Evolutionary conservation across 441 rosid species (phyloP).

Genomic region (Erodium texanum): DNA sequence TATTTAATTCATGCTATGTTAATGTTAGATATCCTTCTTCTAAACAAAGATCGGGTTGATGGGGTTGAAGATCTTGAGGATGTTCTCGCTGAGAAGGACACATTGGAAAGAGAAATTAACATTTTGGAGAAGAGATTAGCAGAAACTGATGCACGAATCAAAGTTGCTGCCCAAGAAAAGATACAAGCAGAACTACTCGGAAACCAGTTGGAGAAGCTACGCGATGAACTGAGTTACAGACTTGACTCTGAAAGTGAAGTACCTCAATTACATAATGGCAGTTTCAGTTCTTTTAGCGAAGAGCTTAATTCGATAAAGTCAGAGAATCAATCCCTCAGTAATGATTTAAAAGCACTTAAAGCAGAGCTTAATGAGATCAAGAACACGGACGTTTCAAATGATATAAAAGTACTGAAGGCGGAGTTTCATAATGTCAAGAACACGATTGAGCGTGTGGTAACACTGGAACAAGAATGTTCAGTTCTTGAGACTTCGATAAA

Average conservation of each 20-base stretch:
- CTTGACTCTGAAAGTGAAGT: slow-evolving; percentile 23
- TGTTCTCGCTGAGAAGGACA: slow-evolving; percentile 66
- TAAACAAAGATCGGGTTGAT: slow-evolving; percentile 70
- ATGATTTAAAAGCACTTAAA: background rate
- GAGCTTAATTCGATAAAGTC: slow-evolving; percentile 52
- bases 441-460: slow-evolving; percentile 51
- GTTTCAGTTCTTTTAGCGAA: slow-evolving; percentile 38
- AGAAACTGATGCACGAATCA: slow-evolving; percentile 75
- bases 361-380: background rate
- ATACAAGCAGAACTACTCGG: slow-evolving; percentile 54
- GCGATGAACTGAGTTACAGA: slow-evolving; percentile 40
- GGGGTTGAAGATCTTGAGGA: slow-evolving; percentile 64
- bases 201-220: slow-evolving; percentile 64
- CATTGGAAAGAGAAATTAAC: slow-evolving; percentile 62
- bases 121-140: slow-evolving; percentile 60
- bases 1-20: no score
- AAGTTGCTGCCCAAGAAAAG: slow-evolving; percentile 70
- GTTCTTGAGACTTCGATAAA: slow-evolving; percentile 54
- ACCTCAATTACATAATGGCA: slow-evolving; percentile 26
- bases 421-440: slow-evolving; percentile 44
- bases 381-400: slow-evolving; percentile 28
- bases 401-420: slow-evolving; percentile 49
- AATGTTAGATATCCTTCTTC: slow-evolving; percentile 66
- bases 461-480: slow-evolving; percentile 55
- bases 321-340: slow-evolving; percentile 47